Evolutionary conservation across 192 early-diverging fungal genomes (phyloP).

Genomic region (Chytriomyces hyalinus): DNA sequence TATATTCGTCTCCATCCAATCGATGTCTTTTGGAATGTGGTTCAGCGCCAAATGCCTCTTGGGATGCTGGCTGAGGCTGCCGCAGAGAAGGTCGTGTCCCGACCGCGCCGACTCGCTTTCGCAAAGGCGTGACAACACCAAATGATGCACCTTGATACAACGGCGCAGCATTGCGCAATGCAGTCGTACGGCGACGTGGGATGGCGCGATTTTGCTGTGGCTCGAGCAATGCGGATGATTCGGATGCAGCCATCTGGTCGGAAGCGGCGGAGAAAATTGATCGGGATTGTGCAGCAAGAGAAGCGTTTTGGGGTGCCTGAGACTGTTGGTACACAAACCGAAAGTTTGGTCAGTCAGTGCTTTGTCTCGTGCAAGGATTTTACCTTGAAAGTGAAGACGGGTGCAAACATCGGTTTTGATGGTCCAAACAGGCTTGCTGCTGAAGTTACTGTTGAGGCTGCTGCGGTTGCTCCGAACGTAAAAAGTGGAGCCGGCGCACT

Average conservation of each 20-base stretch:
- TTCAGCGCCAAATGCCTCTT: neutral
- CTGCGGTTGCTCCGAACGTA: slow-evolving; percentile 16
- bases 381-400: slow-evolving; percentile 29
- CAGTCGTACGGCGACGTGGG: neutral
- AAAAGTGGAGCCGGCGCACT: slow-evolving; percentile 4
- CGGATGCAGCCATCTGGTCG: too few relatives aligned
- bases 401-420: slow-evolving; percentile 28
- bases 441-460: neutral
- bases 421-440: slow-evolving; percentile 17
- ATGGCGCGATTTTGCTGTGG: neutral
- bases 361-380: neutral
- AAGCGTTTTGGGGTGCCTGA: too few relatives aligned
- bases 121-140: neutral
- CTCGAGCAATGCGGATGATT: neutral
- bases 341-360: neutral
- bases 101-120: neutral
- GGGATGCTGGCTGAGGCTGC: neutral
- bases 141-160: slow-evolving; percentile 24
- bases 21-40: slow-evolving; percentile 13
- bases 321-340: neutral
- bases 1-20: neutral
- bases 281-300: too few relatives aligned
- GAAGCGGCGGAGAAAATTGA: too few relatives aligned
- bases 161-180: neutral
- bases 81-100: neutral